Evolutionary conservation across 768 basidiomycete genomes (phyloP).

Genomic region (Tulasnella sp.): DNA sequence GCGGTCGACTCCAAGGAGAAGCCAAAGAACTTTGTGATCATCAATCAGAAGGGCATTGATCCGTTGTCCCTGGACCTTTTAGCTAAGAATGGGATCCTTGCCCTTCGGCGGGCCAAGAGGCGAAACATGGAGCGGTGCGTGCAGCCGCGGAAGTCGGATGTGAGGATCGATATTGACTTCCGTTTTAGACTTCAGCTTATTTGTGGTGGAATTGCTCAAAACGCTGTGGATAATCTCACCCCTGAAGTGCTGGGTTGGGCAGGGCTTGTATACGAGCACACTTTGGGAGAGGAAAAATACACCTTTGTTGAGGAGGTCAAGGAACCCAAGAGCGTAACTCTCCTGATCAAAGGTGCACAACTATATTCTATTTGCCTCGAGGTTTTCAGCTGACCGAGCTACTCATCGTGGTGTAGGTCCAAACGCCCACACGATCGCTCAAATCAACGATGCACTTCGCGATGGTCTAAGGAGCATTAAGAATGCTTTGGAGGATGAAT

Average conservation of each 20-base stretch:
- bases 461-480: slow-evolving; percentile 96
- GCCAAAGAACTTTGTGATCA: slow-evolving; percentile 83
- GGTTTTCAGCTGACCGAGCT: background rate
- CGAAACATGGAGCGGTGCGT: slow-evolving; percentile 96
- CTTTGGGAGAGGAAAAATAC: slow-evolving; percentile 97
- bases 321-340: slow-evolving; percentile 90
- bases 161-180: slow-evolving; percentile 20
- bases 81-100: slow-evolving; percentile 95
- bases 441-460: slow-evolving; percentile 97
- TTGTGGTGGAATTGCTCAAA: slow-evolving; percentile 94
- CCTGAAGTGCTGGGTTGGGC: slow-evolving; percentile 95
- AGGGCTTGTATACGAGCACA: slow-evolving; percentile 98
- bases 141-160: slow-evolving; percentile 22
- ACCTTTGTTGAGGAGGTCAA: slow-evolving; percentile 98
- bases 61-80: slow-evolving; percentile 94
- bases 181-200: slow-evolving; percentile 78
- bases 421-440: slow-evolving; percentile 92
- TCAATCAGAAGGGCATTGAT: slow-evolving; percentile 99
- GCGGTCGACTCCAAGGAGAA: slow-evolving; percentile 72
- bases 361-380: background rate
- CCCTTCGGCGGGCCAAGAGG: slow-evolving; percentile 91
- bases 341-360: slow-evolving; percentile 80
- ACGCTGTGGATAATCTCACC: slow-evolving; percentile 94
- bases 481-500: slow-evolving; percentile 91
- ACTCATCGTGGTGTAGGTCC: slow-evolving; percentile 55